phyloP scores from a whole-genome alignment of 345 rosid species.

The Psidium guajava region DNA sequence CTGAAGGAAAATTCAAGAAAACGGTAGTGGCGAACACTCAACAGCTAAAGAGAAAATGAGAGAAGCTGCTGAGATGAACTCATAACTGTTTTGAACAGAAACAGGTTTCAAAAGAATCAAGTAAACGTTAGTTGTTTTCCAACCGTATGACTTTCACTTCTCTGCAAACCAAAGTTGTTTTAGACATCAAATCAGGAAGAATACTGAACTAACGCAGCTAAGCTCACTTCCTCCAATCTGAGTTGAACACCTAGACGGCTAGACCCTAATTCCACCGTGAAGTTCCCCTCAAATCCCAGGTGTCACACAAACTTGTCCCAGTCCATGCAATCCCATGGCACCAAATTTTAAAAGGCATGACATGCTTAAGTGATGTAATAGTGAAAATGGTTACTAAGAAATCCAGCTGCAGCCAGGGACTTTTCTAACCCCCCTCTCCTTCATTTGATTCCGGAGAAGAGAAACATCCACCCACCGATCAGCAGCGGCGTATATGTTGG shows the following conservation, averaged over 20 bases:
- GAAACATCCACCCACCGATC: constrained; percentile 55
- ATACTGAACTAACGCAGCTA: neutral
- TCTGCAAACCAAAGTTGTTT: neutral
- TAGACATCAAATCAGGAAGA: neutral
- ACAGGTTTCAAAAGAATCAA: neutral
- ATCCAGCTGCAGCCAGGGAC: constrained; percentile 49
- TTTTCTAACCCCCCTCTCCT: constrained; percentile 45
- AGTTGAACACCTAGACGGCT: neutral
- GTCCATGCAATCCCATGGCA: neutral
- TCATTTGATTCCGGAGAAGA: constrained; percentile 47
- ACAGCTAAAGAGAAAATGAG: neutral
- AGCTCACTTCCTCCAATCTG: neutral
- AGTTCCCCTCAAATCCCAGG: neutral
- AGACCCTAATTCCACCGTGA: neutral
- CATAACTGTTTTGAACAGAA: neutral
- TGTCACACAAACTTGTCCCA: neutral
- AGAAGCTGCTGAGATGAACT: neutral
- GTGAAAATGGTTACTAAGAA: neutral
- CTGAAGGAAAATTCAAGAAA: neutral
- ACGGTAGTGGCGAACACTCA: neutral
- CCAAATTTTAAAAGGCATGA: neutral
- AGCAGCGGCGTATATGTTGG: constrained; percentile 57
- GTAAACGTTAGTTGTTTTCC: neutral
- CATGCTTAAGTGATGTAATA: neutral
- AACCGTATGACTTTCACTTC: neutral